Evolutionary conservation across 2,329 filamentous ascomycete genomes (phyloP), one percentile per base, ranked within the genome.

Genomic region (Clathrospora elynae): DNA sequence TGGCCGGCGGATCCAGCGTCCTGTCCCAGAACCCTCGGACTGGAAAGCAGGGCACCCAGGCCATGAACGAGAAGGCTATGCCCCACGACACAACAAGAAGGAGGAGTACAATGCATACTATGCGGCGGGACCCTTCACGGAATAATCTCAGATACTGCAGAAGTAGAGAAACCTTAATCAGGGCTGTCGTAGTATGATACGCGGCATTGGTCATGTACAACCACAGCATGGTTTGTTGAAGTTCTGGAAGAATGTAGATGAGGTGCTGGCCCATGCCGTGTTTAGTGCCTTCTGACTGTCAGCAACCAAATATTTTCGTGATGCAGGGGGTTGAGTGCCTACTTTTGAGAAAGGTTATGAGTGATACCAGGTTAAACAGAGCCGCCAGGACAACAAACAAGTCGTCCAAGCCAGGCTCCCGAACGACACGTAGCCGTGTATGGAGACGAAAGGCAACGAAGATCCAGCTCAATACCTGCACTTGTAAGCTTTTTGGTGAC

Each of bases 151-250:
- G 49, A 34, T 70, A 71, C 33, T 70, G 67, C 18, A 61, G 46
- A 2, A 71, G 56, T 8, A 71, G 48, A 2, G 67, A 67, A 13
- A 69, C 23, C 35, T 71, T 71, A 42, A 70, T 62, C 18, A 63
- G 39, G 6, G 51, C 54, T 2, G 66, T 59, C 1, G 61, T 64
- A 6, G 54, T 60, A 20, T 58, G 46, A 42, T 68, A 69, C 1
- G 56, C 43, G 7, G 55, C 59, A 16, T 57, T 62, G 12, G 56
- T 50, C 5, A 64, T 29, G 25, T 64, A 67, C 5, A 64, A 44
- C 36, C 46, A 58, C 6, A 48, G 53, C 55, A 63, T 56, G 12
- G 55, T 52, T 3, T 24, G 32, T 8, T 31, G 24, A 16, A 65
- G 31, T 9, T 25, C 28, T 3, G 40, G 17, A 2, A 57, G 31